Base-by-base conservation (phyloP, 176 grass and related monocot species). In the Lolium perenne region DNA sequence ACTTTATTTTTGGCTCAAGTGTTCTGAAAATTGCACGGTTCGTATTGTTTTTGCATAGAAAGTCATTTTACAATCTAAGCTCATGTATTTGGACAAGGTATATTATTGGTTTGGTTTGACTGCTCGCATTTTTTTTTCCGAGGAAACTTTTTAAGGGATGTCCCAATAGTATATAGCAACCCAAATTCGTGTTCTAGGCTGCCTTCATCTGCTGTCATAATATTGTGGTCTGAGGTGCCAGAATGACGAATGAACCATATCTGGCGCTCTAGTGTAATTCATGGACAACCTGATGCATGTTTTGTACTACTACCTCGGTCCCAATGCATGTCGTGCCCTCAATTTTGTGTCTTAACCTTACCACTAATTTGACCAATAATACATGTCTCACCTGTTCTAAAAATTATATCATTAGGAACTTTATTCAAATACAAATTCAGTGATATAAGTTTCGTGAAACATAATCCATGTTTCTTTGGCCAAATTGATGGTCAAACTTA, bases 271-370 rank as follows among this genome's bases (percentile, higher is more conserved):
- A 17, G 17, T 57, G 26, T 65, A 67, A 21, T 41, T 20, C 40
- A 57, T 51, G 45, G 43, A 74, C 66, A 81, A 43, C 68, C 67
- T 81, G 56, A 6, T 64, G 25, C 25, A 18, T 87, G 32, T 64
- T 26, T 72, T 81, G 23, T 68, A 68, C 10, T 47, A 47, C 46
- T 47, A 7, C 46, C 46, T 47, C 46, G 8, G 8, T 10, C 8
- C 46, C 8, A 10, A 10, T 47, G 46, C 46, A 47, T 47, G 46
- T 47, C 10, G 46, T 8, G 46, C 46, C 46, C 46, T 47, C 7
- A 10, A 45, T 45, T 45, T 45, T 8, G 46, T 47, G 46, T 47
- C 8, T 47, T 47, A 47, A 47, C 46, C 46, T 47, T 47, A 47
- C 46, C 46, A 8, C 46, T 47, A 47, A 47, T 47, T 47, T 47